Percentiles rank a stretch among this genome's conserved stretches.
phyloP scores from a whole-genome alignment of 176 grass and related monocot species.

The Avena atlantica region DNA sequence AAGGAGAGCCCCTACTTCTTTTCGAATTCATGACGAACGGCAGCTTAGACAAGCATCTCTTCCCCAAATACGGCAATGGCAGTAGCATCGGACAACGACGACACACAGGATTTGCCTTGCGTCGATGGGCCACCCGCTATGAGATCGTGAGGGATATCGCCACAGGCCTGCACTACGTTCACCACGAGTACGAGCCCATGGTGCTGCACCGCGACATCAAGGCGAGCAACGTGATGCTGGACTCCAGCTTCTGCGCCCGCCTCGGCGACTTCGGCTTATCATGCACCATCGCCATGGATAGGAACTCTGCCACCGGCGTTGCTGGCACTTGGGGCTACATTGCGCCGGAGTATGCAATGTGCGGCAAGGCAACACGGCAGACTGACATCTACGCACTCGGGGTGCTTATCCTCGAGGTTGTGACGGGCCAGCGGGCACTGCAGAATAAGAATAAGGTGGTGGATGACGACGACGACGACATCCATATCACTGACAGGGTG shows the following conservation, averaged over 20 bases:
- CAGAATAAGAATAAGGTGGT: background rate
- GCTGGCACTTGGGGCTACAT: slow-evolving; percentile 37
- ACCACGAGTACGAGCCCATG: slow-evolving; percentile 15
- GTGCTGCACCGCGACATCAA: background rate
- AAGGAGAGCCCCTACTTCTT: background rate
- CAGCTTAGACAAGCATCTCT: background rate
- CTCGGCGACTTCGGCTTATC: slow-evolving; percentile 36
- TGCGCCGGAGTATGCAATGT: background rate
- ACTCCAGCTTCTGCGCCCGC: background rate
- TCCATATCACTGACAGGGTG: slow-evolving; percentile 1
- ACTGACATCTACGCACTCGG: slow-evolving; percentile 23
- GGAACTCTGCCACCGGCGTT: slow-evolving; percentile 10
- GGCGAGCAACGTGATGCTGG: slow-evolving; percentile 17
- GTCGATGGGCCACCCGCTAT: background rate
- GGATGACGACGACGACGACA: background rate
- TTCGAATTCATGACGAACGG: background rate
- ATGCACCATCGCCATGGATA: background rate
- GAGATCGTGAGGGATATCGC: background rate
- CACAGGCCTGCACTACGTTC: slow-evolving; percentile 1
- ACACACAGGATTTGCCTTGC: background rate
- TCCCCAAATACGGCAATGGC: background rate
- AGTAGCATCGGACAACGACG: background rate
- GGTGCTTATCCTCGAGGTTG: slow-evolving; percentile 5
- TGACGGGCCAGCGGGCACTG: background rate
- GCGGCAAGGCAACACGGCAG: slow-evolving; percentile 14